Evolutionary conservation across 1,284 basidiomycete species (phyloP), one percentile per base, ranked within the genome.

Genomic region (Leucoagaricus sp.): DNA sequence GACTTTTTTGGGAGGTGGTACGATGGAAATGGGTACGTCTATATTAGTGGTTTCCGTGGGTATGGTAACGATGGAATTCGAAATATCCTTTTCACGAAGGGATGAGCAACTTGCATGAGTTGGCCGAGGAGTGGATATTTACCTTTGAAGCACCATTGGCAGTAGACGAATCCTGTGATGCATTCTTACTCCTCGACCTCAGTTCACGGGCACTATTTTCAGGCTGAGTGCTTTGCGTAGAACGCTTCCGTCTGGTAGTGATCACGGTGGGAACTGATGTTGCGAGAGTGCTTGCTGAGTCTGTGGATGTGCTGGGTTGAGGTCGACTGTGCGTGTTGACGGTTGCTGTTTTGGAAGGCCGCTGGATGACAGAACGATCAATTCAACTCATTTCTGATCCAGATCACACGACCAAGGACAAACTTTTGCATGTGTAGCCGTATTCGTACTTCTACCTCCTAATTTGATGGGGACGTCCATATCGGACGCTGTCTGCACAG

Each of bases 111-210:
- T 19, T 10, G 5, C 40, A 19, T 28, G 12, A 3, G 13, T n/a
- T 15, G 9, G 21, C 15, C 15, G 17, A 15, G 25, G 4, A 13
- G 3, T 17, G 13, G 13, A 45, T 65, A 65, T 58, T 64, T 67
- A 57, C 70, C 66, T 57, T 70, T 64, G 64, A 62, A 36, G 69
- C 58, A 26, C 71, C 62, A 52, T 68, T 72, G 36, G 69, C 70
- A 15, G 70, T 53, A 1, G 70, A 67, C 33, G 69, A 67, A 15
- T 64, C 60, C 48, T 63, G 57, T 26, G 64, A 60, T 38, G 57
- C 60, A 51, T 73, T 75, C 63, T 68, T 71, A 63, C 72, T 75
- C 54, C 69, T 64, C 38, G 77, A 77, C 36, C 75, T 70, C 40
- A 77, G 59, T 60, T 74, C 72, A 36, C 76, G 67, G 10, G 71